Base-by-base conservation (phyloP, 352 stramenopile genomes). In the Phytophthora lateralis region DNA sequence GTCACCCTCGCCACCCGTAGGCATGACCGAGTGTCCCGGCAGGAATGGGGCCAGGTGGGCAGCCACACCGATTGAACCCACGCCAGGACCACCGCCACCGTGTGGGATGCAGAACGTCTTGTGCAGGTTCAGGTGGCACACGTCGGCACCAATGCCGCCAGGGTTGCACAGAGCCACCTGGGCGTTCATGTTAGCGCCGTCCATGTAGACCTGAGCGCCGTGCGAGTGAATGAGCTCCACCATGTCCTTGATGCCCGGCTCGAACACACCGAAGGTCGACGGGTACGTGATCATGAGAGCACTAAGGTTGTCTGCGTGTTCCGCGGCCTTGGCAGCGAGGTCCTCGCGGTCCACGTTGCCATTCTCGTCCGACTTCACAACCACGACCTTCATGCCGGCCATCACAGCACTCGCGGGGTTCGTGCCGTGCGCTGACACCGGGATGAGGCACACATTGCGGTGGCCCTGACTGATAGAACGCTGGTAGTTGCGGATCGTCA, bases 71-170 rank as follows among this genome's bases (percentile, higher is more conserved):
- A 97, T 97, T 30, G 89, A 90, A 49, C 90, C 90, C 10, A 97
- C 89, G 51, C 96, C 94, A 17, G 97, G 97, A 18, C 98, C 98
- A 65, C 98, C 98, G 41, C 98, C 98, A 57, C 98, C 98, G 75
- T 99, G 98, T 5, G 98, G 98, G 71, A 99, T 99, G 70, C 95
- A 98, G 72, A 99, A 99, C 20, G 97, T 99, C 86, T 99, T 99
- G 91, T 99, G 97, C 53, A 99, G 80, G 82, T 99, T 99, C 56
- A 99, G 80, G 83, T 99, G 97, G 71, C 97, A 99, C 21, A 99
- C 97, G 66, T 99, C 97, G 10, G 97, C 97, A 32, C 97, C 97
- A 65, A 99, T 99, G 48, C 83, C 72, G 32, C 96, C 97, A 20
- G 98, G 98, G 76, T 95, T 98, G 44, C 96, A 99, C 29, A 99